Base-by-base conservation (phyloP, 768 basidiomycete genomes). In the Boletus eberwhitei region DNA sequence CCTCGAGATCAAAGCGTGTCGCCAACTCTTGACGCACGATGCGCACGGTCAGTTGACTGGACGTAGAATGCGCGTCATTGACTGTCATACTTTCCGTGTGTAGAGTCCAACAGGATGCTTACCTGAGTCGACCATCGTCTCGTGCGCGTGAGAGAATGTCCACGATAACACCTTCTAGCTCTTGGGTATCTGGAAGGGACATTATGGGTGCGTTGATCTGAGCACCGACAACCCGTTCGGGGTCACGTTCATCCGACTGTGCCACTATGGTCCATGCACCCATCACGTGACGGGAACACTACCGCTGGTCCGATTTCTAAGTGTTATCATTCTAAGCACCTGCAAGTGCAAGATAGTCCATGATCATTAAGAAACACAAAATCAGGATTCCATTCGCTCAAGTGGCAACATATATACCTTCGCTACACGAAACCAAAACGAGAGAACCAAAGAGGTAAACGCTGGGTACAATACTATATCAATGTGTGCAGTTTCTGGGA, bases 1-100 rank as follows among this genome's bases (percentile, higher is more conserved):
- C 58, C 9, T 75, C 72, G n/a, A 87, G 65, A 4, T 59, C 53
- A 41, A 84, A 72, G 22, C 73, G 59, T 24, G 70, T 60, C 67
- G 86, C 85, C 1, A 87, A 49, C n/a, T 73, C 62, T 52, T 71
- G 65, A 13, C 85, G 79, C 24, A 87, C 73, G 13, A 77, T 71
- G 22, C 79, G 78, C 16, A 74, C 74, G 2, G 85, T 85, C 26
- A 74, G 53, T 53, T 71, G 43, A 31, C 68, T 69, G 31, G 3
- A 60, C 21, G 38, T 52, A 41, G 46, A 14, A 36, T 14, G 39
- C 8, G 26, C 46, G 48, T 52, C 46, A 59, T 35, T 41, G 17
- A 31, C 5, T n/a, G 31, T 19, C 4, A 26, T 29, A 46, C 26
- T 12, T n/a, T 19, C 16, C 8, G 36, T 3, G 29, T 21, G 3